These are phyloP conservation scores for Roridomyces roridus DNA, from an alignment of 768 basidiomycete species.

Conservation along the genomic window DNA sequence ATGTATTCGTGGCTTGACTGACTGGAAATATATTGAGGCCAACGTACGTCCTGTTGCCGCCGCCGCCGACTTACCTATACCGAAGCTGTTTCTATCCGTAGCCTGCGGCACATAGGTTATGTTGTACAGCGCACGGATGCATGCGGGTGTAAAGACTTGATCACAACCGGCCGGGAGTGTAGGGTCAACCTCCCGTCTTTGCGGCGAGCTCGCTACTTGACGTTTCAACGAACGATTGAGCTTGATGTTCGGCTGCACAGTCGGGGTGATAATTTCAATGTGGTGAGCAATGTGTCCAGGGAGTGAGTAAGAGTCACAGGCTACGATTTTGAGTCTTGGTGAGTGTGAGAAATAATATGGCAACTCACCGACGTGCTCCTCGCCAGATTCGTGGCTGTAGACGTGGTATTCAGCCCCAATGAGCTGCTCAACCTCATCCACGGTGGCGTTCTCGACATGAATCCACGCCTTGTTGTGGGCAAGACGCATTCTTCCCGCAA, in stretches of 20 bases:
- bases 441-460: conserved; percentile 34
- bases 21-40: conserved; percentile 32
- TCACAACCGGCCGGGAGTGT: conserved; percentile 27
- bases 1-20: conserved; percentile 50
- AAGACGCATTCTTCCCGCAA: conserved; percentile 30
- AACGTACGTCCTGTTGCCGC: neutral
- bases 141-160: conserved; percentile 32
- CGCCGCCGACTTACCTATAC: conserved; percentile 34
- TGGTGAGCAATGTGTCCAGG: conserved; percentile 34
- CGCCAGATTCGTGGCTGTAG: conserved; percentile 34
- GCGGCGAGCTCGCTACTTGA: neutral
- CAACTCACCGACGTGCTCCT: conserved; percentile 36
- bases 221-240: neutral
- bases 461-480: conserved; percentile 37
- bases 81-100: conserved; percentile 35
- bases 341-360: neutral
- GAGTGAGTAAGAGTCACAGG: conserved; percentile 39
- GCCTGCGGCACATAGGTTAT: conserved; percentile 38
- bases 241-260: conserved; percentile 36
- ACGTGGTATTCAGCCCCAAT: conserved; percentile 40
- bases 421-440: conserved; percentile 37
- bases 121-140: conserved; percentile 41
- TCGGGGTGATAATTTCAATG: conserved; percentile 43
- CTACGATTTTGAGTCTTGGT: conserved; percentile 15
- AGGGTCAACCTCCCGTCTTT: conserved; percentile 18